These are phyloP conservation scores for Candida corydali DNA, from an alignment of 805 yeast genomes.

Conservation along the genomic window DNA sequence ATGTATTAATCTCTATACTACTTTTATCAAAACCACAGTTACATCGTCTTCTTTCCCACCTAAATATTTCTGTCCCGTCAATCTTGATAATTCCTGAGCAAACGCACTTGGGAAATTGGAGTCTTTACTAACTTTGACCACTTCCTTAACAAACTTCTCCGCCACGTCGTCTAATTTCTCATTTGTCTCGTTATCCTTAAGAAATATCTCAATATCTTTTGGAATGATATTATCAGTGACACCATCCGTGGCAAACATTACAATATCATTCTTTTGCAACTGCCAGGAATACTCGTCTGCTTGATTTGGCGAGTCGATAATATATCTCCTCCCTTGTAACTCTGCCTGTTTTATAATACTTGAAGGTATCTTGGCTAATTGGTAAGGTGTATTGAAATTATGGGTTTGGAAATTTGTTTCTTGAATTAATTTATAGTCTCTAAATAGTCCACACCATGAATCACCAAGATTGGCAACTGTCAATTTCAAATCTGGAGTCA, in stretches of 20 bases:
- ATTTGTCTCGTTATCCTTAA: constrained; percentile 47
- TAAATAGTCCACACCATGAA: constrained; percentile 87
- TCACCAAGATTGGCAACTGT: constrained; percentile 84
- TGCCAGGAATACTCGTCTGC: constrained; percentile 68
- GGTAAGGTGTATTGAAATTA: constrained; percentile 89
- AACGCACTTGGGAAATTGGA: constrained; percentile 77
- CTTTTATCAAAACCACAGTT: constrained; percentile 72
- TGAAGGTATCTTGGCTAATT: constrained; percentile 78
- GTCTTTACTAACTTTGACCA: constrained; percentile 67
- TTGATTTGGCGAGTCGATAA: constrained; percentile 64
- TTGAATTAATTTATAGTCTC: constrained; percentile 56
- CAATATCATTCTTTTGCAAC: constrained; percentile 66
- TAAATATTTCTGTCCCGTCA: constrained; percentile 63
- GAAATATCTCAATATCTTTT: constrained; percentile 65
- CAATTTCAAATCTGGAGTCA: constrained; percentile 53
- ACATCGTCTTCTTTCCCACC: constrained; percentile 98
- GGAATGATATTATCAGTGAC: constrained; percentile 79
- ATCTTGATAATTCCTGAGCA: constrained; percentile 66
- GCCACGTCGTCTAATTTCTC: constrained; percentile 42
- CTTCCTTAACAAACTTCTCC: constrained; percentile 56
- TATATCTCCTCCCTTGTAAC: constrained; percentile 54
- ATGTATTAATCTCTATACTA: constrained; percentile 23
- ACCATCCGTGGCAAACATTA: constrained; percentile 91
- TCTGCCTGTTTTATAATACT: constrained; percentile 51
- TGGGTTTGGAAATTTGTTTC: constrained; percentile 79